A percentile compares a stretch with the other conserved stretches of the same genome.
phyloP scores from a whole-genome alignment of 2,329 filamentous ascomycete species.

The Fusarium foetens region DNA sequence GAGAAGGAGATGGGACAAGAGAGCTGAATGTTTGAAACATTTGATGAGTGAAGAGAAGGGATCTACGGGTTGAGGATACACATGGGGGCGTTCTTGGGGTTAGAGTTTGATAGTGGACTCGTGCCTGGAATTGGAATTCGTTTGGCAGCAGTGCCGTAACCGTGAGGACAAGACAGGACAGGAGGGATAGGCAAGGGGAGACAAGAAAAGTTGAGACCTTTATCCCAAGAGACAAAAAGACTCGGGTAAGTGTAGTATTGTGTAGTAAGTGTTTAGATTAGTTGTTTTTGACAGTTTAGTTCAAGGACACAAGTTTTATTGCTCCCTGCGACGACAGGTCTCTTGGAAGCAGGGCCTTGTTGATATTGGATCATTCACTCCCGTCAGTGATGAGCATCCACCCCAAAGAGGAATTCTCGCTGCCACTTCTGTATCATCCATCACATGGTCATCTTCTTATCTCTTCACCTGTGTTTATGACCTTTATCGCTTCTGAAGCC shows the following conservation, averaged over 20 bases:
- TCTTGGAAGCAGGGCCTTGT: constrained; percentile 4
- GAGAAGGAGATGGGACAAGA: not conserved
- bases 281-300: not conserved
- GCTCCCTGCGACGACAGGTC: not conserved
- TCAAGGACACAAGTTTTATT: not conserved
- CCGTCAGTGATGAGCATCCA: constrained; percentile 16
- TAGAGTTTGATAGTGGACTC: constrained; percentile 28
- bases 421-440: constrained; percentile 1
- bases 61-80: not conserved
- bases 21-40: constrained; percentile 21
- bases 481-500: not conserved
- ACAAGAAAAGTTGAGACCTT: not conserved
- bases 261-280: not conserved
- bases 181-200: not conserved
- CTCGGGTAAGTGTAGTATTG: not conserved
- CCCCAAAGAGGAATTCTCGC: not conserved
- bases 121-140: constrained; percentile 28
- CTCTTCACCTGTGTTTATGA: not conserved
- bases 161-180: not conserved
- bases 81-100: not conserved
- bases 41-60: not conserved
- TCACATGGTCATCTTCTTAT: not conserved
- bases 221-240: not conserved
- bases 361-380: constrained; percentile 17
- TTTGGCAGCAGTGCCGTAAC: constrained; percentile 10